Base-by-base conservation (phyloP, 352 stramenopile species). In the Phytophthora cactorum region DNA sequence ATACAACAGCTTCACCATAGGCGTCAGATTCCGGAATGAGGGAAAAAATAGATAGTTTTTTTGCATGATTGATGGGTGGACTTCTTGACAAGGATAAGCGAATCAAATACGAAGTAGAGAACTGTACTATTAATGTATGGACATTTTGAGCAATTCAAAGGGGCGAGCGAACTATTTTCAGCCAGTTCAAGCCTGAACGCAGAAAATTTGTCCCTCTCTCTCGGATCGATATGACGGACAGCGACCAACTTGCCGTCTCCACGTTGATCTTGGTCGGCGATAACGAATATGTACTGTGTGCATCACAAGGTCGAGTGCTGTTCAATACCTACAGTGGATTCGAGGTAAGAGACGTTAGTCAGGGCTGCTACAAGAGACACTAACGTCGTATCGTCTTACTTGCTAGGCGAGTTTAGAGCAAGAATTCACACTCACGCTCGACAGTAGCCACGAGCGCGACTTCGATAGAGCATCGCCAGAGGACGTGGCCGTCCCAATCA, bases 401-500 rank as follows among this genome's bases (percentile, higher is more conserved):
- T 50, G 6, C 15, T 31, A 74, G 61, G 29, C n/a, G 12, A 56
- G 6, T 45, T 34, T 52, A 15, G 36, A 68, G 45, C 56, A 62
- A 47, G 36, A 36, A 38, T 45, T 75, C 41, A 61, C 51, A 15
- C n/a, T 75, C 44, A 62, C 47, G 3, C 56, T 75, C 28, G 56
- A 71, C n/a, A 36, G 32, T 7, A 38, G 32, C 32, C 28, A 52
- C 4, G 58, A 63, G 15, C 8, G 5, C 28, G 29, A 38, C 22
- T 10, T 12, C 4, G 43, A 43, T 8, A 47, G 47, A 52, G 25
- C 12, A 14, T 55, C 31, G 28, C 14, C 22, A 15, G 44, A 61
- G 51, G 38, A 54, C 6, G 55, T 22, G 11, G 28, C 34, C 1
- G 41, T 89, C 12, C 81, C 82, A 0, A 66, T 91, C 12, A 73